Conservation (phyloP, 2,329 filamentous ascomycete genomes). For the Fusarium sp. region DNA sequence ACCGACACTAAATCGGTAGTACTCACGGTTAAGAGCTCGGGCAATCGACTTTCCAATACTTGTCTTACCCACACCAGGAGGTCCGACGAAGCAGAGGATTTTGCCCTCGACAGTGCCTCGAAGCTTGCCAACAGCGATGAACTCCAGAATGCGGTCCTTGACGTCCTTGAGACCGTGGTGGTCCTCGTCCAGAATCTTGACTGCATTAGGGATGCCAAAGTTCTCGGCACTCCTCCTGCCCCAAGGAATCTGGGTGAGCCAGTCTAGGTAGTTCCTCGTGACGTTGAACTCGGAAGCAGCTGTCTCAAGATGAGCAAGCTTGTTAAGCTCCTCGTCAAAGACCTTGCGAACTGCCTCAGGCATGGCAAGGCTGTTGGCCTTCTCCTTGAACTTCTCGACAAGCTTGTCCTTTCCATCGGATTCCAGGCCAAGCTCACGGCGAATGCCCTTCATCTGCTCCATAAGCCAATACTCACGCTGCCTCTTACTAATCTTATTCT, state of each 20-base stretch:
- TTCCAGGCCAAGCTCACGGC: conserved; percentile 93
- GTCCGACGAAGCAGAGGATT: conserved; percentile 96
- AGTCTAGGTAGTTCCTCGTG: conserved; percentile 97
- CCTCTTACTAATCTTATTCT: conserved; percentile 95
- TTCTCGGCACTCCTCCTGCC: conserved; percentile 95
- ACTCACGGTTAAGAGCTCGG: conserved; percentile 90
- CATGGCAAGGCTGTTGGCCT: conserved; percentile 93
- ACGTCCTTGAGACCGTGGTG: conserved; percentile 98
- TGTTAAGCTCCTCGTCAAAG: conserved; percentile 98
- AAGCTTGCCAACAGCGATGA: conserved; percentile 97
- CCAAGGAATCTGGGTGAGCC: conserved; percentile 98
- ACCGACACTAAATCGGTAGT: conserved; percentile 98
- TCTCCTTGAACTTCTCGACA: conserved; percentile 96
- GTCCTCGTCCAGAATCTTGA: conserved; percentile 91
- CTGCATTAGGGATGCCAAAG: conserved; percentile 92
- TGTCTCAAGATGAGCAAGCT: conserved; percentile 92
- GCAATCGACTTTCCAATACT: conserved; percentile 99
- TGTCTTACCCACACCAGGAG: conserved; percentile 97
- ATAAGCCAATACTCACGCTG: conserved; percentile 98
- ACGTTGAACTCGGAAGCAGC: conserved; percentile 99
- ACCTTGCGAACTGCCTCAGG: conserved; percentile 96
- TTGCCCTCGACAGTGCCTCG: conserved; percentile 98
- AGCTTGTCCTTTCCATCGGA: conserved; percentile 98
- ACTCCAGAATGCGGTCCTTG: conserved; percentile 97
- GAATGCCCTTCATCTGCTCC: conserved; percentile 99